Evolutionary conservation across 495 filamentous ascomycete species (phyloP), one percentile per base, ranked within the genome.

Genomic region (Hamigera avellanea): DNA sequence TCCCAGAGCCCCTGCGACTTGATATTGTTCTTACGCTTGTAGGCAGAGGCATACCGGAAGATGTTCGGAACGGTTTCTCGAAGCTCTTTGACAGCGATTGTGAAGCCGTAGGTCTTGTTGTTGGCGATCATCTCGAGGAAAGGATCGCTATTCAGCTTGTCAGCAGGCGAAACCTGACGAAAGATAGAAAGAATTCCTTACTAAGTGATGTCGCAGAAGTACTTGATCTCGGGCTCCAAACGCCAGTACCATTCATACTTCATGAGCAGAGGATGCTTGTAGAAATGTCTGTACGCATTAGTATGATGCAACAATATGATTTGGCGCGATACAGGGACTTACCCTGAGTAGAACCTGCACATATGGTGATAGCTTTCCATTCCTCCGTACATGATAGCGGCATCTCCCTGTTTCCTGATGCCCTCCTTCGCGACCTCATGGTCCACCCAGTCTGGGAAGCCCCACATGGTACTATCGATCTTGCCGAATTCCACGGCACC

Each of bases 221-320:
- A 99, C 67, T 89, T 95, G 79, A 99, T 96, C 60, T 99, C 91
- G 53, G 91, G 91, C 76, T 99, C 91, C 61, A 99, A 62, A 32
- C 91, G 86, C 91, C 91, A 99, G 67, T 99, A 99, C 91, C 91
- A 99, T 56, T 95, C 85, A 64, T 96, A 99, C 62, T 99, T 94
- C 50, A 80, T 69, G 26, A 99, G 74, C 15, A 96, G 76, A 43
- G 88, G 83, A 50, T 99, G 91, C 64, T 95, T 94, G 69, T 93
- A 99, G 66, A 99, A 99, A 61, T 87, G 86, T 26, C 88, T 93
- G 45, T 14, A 16, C n/a, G n/a, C n/a, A n/a, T n/a, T n/a, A n/a
- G n/a, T n/a, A n/a, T n/a, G n/a, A n/a, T 6, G 6, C 6, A 26
- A 14, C n/a, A n/a, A n/a, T n/a, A n/a, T n/a, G n/a, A n/a, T n/a